Evolutionary conservation across 1,139 yeast species (phyloP), one percentile per base, ranked within the genome.

Genomic region (Taphrina flavorubra): DNA sequence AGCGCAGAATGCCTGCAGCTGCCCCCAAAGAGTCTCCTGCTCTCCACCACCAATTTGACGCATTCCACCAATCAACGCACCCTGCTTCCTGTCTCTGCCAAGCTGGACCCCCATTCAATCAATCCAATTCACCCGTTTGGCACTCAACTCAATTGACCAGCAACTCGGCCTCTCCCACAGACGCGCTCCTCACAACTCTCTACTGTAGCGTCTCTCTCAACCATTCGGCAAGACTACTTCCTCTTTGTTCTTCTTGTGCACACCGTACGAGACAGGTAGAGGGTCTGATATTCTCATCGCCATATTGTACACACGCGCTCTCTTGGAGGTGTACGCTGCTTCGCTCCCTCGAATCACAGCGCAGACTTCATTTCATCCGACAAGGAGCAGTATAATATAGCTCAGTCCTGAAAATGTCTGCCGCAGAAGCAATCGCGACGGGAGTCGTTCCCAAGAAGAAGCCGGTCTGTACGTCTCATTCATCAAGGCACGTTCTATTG

Each of bases 371-470:
- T 2, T 16, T 44, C 18, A 11, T 14, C 42, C 14, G 6, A 3
- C 42, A 39, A 39, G 42, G 42, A 39, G 42, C 42, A 14, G 14
- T 2, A 39, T 39, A 39, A n/a, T 16, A 44, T 44, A 44, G 47
- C 47, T 3, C 8, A 7, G 18, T 44, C n/a, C 14, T 6, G 49
- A 56, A 56, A 14, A 58, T 58, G 62, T 44, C 65, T n/a, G 49
- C 65, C 39, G 57, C 57, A 25, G 57, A 49, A 31, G 57, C 68
- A n/a, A 58, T 65, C 63, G 68, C 64, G 34, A 49, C 57, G 14
- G 68, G 68, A 25, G 63, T 18, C 31, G 25, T 58, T 20, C 63
- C 68, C 34, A 65, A 65, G 18, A 65, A 65, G 63, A 65, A 65
- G 63, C 68, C 68, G 6, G 63, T 65, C 47, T 65, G 67, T 63